Conservation (phyloP, 2,329 filamentous ascomycete genomes). For the Fusarium tupiense region DNA sequence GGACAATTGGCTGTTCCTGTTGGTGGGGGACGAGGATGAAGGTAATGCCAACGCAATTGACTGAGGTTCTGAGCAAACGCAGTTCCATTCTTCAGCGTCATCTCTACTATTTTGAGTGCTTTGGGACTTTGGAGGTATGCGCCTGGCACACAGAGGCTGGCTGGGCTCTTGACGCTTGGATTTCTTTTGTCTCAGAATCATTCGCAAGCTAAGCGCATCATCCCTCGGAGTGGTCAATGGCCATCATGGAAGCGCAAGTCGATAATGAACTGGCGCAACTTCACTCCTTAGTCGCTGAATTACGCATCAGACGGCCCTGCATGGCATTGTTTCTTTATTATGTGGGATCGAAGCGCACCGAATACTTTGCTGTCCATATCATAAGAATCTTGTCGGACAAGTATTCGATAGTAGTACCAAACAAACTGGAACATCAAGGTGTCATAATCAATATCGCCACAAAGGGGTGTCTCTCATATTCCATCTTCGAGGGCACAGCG, state of each 20-base stretch:
- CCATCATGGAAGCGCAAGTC: conserved; percentile 9
- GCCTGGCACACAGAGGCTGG: conserved; percentile 7
- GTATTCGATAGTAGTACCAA: conserved; percentile 1
- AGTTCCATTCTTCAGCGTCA: conserved; percentile 4
- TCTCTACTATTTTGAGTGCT: not conserved
- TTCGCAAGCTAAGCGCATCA: conserved; percentile 25
- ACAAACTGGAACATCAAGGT: conserved; percentile 24
- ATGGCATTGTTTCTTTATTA: not conserved
- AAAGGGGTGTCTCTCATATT: conserved; percentile 4
- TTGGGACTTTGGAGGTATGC: conserved; percentile 10
- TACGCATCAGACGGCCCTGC: not conserved
- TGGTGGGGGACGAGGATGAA: not conserved
- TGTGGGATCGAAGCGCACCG: not conserved
- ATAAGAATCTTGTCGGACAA: not conserved
- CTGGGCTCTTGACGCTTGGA: conserved; percentile 7
- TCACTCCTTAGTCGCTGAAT: not conserved
- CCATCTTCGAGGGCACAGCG: not conserved
- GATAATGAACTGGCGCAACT: conserved; percentile 12
- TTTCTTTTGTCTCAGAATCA: conserved; percentile 29
- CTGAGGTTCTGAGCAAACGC: not conserved
- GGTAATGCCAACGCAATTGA: not conserved
- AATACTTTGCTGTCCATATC: not conserved
- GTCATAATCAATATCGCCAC: conserved; percentile 21
- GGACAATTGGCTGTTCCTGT: conserved; percentile 12
- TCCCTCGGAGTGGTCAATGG: conserved; percentile 14